phyloP scores from a whole-genome alignment of 495 filamentous ascomycete genomes.

The Choiromyces venosus region DNA sequence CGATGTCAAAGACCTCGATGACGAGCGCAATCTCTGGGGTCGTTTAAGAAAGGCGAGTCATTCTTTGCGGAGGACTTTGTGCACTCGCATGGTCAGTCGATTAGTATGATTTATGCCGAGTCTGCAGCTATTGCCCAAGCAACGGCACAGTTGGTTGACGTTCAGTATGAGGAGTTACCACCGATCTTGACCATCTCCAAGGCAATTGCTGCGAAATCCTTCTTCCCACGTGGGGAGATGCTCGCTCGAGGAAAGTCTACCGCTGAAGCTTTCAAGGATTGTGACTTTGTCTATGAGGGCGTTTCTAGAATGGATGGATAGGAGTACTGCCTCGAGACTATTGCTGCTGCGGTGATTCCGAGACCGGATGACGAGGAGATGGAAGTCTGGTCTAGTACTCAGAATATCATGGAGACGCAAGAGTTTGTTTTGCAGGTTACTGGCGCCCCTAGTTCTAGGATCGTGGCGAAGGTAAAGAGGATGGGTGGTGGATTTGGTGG shows the following conservation, averaged over 20 bases:
- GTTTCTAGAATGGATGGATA: slow-evolving; percentile 46
- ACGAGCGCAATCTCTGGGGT: too few species aligned
- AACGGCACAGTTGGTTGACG: slow-evolving; percentile 42
- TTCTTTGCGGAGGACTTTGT: too few species aligned
- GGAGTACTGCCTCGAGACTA: slow-evolving; percentile 48
- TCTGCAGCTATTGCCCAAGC: slow-evolving; percentile 44
- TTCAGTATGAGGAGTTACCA: slow-evolving; percentile 45
- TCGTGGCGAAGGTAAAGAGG: slow-evolving; percentile 46
- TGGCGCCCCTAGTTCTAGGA: slow-evolving; percentile 46
- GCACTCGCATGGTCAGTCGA: too few species aligned
- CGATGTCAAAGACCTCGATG: too few species aligned
- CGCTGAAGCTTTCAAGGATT: slow-evolving; percentile 42
- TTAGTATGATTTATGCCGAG: too few species aligned
- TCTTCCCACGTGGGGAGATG: slow-evolving; percentile 38
- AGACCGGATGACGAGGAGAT: slow-evolving; percentile 43
- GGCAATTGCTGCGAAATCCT: slow-evolving; percentile 46
- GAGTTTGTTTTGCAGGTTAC: slow-evolving; percentile 46
- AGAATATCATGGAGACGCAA: slow-evolving; percentile 47
- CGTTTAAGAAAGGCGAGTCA: too few species aligned
- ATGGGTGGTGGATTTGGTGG: slow-evolving; percentile 47
- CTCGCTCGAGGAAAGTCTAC: slow-evolving; percentile 43
- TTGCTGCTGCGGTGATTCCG: slow-evolving; percentile 44
- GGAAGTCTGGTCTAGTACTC: slow-evolving; percentile 47
- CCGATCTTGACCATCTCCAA: slow-evolving; percentile 49
- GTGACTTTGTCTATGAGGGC: slow-evolving; percentile 44